Evolutionary conservation across 2,329 filamentous ascomycete genomes (phyloP), one percentile per base, ranked within the genome.

Genomic region (Neoscytalidium dimidiatum): DNA sequence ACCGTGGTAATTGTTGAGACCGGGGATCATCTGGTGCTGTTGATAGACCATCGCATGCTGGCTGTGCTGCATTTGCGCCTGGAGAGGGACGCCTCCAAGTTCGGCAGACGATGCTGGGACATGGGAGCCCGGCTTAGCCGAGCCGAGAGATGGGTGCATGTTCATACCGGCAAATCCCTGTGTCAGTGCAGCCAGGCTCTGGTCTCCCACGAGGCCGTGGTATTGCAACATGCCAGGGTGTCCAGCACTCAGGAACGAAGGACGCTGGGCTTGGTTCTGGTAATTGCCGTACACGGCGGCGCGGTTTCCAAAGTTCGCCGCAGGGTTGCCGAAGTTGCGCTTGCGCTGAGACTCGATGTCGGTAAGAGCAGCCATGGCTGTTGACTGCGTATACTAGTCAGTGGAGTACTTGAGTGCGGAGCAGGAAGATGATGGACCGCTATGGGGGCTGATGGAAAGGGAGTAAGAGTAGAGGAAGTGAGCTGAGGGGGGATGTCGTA

Each of bases 31-130:
- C 60, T 77, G 73, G 66, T 74, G 73, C 66, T 77, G 74, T 58
- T 74, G 75, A 8, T 74, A 74, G 33, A 78, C 73, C 76, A 75
- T 78, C 2, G 77, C 68, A 29, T 75, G 74, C 61, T 78, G 76
- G n/a, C 72, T 72, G 49, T 76, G 75, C 19, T 72, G 64, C 53
- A 65, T 60, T 33, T 65, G 63, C 5, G 52, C 28, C 17, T 57
- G 63, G n/a, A 77, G 68, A 14, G 70, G 71, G 8, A 77, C 66
- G 44, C 70, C 72, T 66, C 67, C 66, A 65, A 77, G 77, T 61
- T 78, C 75, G 19, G 76, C 74, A 3, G 74, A 75, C 60, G 67
- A 69, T 26, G 67, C 70, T 33, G 76, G 71, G 68, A 76, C 69
- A 48, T 72, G 70, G 43, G 75, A 74, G 31, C 68, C 70, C 28